Evolutionary conservation across 2,329 filamentous ascomycete species (phyloP).

Genomic region (Tolypocladium inflatum): DNA sequence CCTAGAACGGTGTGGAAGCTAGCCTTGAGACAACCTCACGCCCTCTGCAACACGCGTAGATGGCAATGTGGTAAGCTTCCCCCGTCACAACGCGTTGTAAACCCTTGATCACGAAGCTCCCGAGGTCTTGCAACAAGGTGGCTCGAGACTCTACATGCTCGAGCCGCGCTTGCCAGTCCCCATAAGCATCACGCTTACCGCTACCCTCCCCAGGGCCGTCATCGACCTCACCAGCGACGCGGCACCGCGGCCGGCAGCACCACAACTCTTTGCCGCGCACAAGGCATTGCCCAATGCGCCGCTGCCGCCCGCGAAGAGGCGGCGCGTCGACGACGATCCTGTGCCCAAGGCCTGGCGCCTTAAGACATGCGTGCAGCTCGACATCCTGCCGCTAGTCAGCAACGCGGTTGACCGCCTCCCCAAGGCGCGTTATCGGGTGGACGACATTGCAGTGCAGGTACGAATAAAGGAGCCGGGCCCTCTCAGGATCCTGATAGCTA

Average conservation of each 20-base stretch:
- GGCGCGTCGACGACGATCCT: slow-evolving; percentile 14
- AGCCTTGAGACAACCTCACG: neutral
- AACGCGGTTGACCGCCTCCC: slow-evolving; percentile 14
- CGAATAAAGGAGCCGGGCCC: neutral
- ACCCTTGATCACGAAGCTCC: neutral
- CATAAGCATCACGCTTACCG: slow-evolving; percentile 18
- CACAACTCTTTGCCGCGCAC: slow-evolving; percentile 2
- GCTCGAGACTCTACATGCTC: neutral
- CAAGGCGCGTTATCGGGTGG: slow-evolving; percentile 9
- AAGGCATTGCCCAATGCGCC: slow-evolving; percentile 10
- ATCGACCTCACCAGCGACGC: slow-evolving; percentile 18
- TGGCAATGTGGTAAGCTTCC: neutral
- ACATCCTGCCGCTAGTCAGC: slow-evolving; percentile 23
- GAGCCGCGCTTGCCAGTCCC: neutral
- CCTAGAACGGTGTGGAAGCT: neutral
- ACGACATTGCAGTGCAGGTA: slow-evolving; percentile 22
- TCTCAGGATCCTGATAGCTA: neutral
- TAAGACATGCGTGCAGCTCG: slow-evolving; percentile 15
- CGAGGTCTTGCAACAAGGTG: neutral
- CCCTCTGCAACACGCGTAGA: neutral
- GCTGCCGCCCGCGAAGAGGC: slow-evolving; percentile 20
- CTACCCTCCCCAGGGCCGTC: slow-evolving; percentile 13
- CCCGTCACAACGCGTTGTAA: neutral
- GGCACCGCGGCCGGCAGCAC: slow-evolving; percentile 2
- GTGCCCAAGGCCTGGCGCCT: slow-evolving; percentile 7